phyloP scores from a whole-genome alignment of 805 yeast species.

The Sungouiella thailandica region DNA sequence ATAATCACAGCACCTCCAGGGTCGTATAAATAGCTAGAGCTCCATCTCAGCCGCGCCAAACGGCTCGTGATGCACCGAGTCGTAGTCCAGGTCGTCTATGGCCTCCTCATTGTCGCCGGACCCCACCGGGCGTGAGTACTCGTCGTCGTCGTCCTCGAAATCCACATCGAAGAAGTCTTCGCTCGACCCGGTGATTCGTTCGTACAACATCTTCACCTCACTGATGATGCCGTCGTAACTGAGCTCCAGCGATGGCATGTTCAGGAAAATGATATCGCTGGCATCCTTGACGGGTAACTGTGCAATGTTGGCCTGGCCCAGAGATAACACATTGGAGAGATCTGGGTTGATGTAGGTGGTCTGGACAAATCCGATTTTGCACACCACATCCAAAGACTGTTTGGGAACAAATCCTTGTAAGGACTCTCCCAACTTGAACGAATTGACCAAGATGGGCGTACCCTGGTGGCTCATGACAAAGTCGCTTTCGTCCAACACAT shows the following conservation, averaged over 20 bases:
- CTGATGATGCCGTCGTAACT: slow-evolving; percentile 89
- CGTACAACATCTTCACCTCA: slow-evolving; percentile 72
- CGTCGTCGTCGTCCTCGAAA: slow-evolving; percentile 89
- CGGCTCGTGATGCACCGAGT: slow-evolving; percentile 33
- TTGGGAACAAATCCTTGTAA: slow-evolving; percentile 80
- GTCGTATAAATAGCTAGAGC: slow-evolving; percentile 16
- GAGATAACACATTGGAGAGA: slow-evolving; percentile 34
- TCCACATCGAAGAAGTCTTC: slow-evolving; percentile 96
- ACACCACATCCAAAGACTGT: slow-evolving; percentile 49
- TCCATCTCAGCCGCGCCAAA: slow-evolving; percentile 44
- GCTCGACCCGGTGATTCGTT: slow-evolving; percentile 80
- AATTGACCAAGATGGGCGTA: slow-evolving; percentile 59
- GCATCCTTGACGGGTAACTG: slow-evolving; percentile 14
- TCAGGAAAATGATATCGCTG: slow-evolving; percentile 31
- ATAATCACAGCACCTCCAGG: no score
- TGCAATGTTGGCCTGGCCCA: slow-evolving; percentile 22
- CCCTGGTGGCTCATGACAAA: slow-evolving; percentile 41
- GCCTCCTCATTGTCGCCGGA: slow-evolving; percentile 17
- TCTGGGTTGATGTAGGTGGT: slow-evolving; percentile 34
- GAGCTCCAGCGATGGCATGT: slow-evolving; percentile 79
- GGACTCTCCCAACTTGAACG: slow-evolving; percentile 81
- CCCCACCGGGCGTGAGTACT: slow-evolving; percentile 11
- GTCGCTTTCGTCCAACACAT: slow-evolving; percentile 26
- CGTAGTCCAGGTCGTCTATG: slow-evolving; percentile 18
- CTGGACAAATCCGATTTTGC: slow-evolving; percentile 38